Percentiles rank a stretch among this genome's conserved stretches.
Conservation (phyloP, 805 yeast genomes). For the Kodamaea leandrae region DNA sequence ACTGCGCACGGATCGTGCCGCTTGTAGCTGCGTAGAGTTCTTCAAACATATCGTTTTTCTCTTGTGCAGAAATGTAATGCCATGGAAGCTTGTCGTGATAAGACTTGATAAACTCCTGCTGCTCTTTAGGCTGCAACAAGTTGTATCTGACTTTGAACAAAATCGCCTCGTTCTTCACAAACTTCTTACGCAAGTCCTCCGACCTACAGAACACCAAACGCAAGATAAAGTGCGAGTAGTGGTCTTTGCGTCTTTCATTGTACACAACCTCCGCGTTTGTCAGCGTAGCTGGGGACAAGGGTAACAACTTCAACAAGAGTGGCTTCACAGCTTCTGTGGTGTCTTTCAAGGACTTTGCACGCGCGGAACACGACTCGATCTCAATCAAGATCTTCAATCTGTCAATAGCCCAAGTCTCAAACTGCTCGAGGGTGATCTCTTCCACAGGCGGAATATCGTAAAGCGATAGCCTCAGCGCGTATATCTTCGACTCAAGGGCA, state of each 20-base stretch:
- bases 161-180: constrained; percentile 70
- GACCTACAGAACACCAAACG: constrained; percentile 86
- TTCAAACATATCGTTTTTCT: constrained; percentile 48
- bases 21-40: constrained; percentile 57
- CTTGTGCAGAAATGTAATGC: constrained; percentile 63
- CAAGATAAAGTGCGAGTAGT: constrained; percentile 85
- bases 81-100: constrained; percentile 60
- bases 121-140: constrained; percentile 62
- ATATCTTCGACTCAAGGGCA: constrained; percentile 30
- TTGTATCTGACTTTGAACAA: constrained; percentile 74
- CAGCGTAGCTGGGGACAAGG: constrained; percentile 46
- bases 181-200: constrained; percentile 78
- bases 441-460: constrained; percentile 75
- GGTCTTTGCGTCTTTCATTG: constrained; percentile 80
- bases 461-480: constrained; percentile 66
- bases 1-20: constrained; percentile 34
- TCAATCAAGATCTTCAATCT: constrained; percentile 79
- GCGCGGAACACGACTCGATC: constrained; percentile 69
- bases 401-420: constrained; percentile 95
- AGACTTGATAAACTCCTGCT: constrained; percentile 62
- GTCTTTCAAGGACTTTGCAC: constrained; percentile 64
- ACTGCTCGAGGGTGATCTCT: constrained; percentile 88
- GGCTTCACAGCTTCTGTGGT: constrained; percentile 66
- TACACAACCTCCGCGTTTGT: constrained; percentile 36
- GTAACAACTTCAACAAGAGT: constrained; percentile 59